Evolutionary conservation across 2,329 filamentous ascomycete genomes (phyloP).

Genomic region (Ceratocystis harringtonii): DNA sequence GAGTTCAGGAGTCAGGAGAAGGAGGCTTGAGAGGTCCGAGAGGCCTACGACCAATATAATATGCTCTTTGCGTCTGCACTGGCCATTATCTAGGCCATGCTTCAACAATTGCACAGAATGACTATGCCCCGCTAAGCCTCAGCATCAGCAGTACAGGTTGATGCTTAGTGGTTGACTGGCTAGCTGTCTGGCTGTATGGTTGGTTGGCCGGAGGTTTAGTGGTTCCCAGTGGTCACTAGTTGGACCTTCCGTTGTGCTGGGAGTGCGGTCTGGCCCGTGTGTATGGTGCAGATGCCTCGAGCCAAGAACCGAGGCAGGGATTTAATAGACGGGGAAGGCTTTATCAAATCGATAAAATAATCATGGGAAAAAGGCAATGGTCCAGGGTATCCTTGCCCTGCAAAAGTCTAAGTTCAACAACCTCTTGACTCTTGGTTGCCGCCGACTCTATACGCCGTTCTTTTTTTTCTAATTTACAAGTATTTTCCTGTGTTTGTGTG

Average conservation of each 20-base stretch:
- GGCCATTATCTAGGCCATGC: neutral
- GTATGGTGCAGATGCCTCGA: neutral
- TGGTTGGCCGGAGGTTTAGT: too few species aligned
- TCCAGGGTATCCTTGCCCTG: neutral
- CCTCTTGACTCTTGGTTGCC: neutral
- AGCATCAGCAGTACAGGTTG: neutral
- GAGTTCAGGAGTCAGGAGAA: conserved; percentile 2
- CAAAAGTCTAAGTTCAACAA: neutral
- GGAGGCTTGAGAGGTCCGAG: conserved; percentile 3
- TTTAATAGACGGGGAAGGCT: neutral
- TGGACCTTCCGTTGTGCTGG: neutral
- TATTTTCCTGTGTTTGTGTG: neutral
- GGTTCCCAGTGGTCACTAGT: neutral
- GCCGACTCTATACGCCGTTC: neutral
- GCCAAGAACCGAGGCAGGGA: neutral
- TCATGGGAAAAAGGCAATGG: too few species aligned
- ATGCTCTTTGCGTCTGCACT: neutral
- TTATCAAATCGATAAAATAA: neutral
- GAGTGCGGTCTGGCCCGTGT: conserved; percentile 5
- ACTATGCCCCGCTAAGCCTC: conserved; percentile 3
- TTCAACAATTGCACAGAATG: neutral
- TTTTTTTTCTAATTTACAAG: neutral
- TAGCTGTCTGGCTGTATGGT: too few species aligned
- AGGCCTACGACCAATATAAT: conserved; percentile 1
- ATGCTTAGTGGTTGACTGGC: neutral